These are phyloP conservation scores for Helianthus tuberosus DNA, from an alignment of 129 eudicot genomes.

Conservation along the genomic window DNA sequence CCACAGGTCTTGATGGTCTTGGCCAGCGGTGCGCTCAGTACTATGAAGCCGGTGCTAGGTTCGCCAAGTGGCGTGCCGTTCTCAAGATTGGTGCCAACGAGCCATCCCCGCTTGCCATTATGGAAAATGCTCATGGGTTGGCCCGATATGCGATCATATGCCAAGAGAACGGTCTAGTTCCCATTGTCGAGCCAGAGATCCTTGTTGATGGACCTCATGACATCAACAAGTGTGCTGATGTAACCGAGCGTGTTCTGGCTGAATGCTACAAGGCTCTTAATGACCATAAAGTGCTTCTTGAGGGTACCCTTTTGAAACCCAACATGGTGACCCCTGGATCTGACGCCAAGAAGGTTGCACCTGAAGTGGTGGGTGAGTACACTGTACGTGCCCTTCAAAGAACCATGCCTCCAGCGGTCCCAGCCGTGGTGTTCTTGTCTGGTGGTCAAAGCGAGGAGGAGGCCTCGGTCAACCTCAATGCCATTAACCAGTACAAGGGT, in stretches of 20 bases:
- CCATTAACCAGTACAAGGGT: conserved; percentile 56
- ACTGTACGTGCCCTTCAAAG: conserved; percentile 60
- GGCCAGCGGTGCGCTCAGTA: conserved; percentile 47
- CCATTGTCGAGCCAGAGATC: conserved; percentile 68
- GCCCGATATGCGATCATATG: conserved; percentile 72
- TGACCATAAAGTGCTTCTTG: conserved; percentile 67
- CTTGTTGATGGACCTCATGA: conserved; percentile 63
- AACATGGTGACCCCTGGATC: conserved; percentile 77
- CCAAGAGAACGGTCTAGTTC: conserved; percentile 66
- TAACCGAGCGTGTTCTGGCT: conserved; percentile 56
- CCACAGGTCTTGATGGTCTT: conserved; percentile 62
- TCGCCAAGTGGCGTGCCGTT: conserved; percentile 75
- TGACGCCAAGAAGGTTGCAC: conserved; percentile 53
- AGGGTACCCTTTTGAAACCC: conserved; percentile 66
- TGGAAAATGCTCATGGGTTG: conserved; percentile 59
- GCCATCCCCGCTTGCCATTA: conserved; percentile 60
- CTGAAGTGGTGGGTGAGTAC: conserved; percentile 66
- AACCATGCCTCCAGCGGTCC: conserved; percentile 63
- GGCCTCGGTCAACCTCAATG: conserved; percentile 56
- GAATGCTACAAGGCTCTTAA: conserved; percentile 73
- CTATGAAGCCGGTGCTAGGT: conserved; percentile 61
- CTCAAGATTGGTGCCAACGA: conserved; percentile 60
- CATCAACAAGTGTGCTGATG: conserved; percentile 60
- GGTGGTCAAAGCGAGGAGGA: conserved; percentile 74
- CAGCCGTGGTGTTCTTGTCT: conserved; percentile 61